Evolutionary conservation across 768 basidiomycete genomes (phyloP).

Genomic region (Sistotremastrum niveocremeum): DNA sequence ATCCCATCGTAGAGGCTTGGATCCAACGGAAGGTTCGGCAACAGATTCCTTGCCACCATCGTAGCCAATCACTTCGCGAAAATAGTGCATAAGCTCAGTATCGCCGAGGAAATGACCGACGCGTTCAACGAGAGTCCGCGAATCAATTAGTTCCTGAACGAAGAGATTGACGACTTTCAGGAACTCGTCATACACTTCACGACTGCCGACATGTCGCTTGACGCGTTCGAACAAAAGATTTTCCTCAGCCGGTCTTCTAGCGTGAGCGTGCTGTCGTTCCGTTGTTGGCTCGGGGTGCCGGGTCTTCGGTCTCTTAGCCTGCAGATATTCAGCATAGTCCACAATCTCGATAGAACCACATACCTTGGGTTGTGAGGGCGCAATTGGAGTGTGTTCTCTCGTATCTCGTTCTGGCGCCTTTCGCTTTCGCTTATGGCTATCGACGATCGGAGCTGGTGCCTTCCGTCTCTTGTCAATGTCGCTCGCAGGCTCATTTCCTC

Average conservation of each 20-base stretch:
- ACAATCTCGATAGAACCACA: too few species aligned
- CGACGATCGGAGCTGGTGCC: too few species aligned
- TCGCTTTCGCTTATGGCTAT: too few species aligned
- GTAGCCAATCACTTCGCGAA: constrained; percentile 77
- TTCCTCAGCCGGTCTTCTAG: constrained; percentile 35
- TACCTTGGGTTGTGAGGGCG: too few species aligned
- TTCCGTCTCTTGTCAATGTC: too few species aligned
- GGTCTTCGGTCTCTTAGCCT: too few species aligned
- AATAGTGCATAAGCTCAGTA: constrained; percentile 64
- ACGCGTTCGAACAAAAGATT: constrained; percentile 91
- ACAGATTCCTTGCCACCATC: constrained; percentile 48
- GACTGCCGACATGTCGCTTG: constrained; percentile 62
- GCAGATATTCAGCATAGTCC: too few species aligned
- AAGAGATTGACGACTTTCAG: constrained; percentile 85
- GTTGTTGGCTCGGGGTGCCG: too few species aligned
- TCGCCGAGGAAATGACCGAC: constrained; percentile 75
- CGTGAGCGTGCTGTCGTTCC: neutral
- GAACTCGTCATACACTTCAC: constrained; percentile 84
- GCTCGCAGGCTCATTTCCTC: too few species aligned
- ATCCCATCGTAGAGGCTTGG: neutral
- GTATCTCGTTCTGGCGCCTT: too few species aligned
- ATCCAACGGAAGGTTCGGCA: constrained; percentile 23
- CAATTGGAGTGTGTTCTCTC: too few species aligned
- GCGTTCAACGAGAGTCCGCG: constrained; percentile 66
- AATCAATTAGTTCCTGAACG: constrained; percentile 83